Base-by-base conservation (phyloP, 176 grass and related monocot genomes). In the Triticum timopheevii region DNA sequence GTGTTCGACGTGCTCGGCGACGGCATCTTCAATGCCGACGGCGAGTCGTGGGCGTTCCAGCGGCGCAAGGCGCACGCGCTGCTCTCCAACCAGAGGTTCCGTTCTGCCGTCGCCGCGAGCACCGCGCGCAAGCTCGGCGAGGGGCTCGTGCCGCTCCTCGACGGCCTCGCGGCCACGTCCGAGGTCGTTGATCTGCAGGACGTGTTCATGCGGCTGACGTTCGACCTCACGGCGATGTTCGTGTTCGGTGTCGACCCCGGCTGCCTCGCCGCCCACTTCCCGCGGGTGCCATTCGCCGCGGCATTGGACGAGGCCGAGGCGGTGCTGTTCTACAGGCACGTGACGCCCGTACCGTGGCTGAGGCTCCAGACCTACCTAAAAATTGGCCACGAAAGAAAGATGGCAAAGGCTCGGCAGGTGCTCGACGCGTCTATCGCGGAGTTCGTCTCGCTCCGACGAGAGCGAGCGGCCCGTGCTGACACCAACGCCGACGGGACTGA, bases 21-120 rank as follows among this genome's bases (percentile, higher is more conserved):
- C 12, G 97, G 97, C 13, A 98, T 98, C 64, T 96, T 98, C 85
- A 98, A 98, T 74, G 92, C 92, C 28, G 96, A 98, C 47, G 92
- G 83, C 40, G 78, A 90, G 19, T 12, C 16, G 19, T 98, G 96
- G 96, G 49, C 49, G 15, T 52, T 52, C 49, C 49, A 52, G 49
- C 49, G 49, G 49, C 15, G 49, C 13, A 52, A 52, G 49, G 49
- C 49, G 49, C 49, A 52, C 49, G 3, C 49, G 15, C 13, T 52
- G 49, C 49, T 52, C 49, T 52, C 4, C 4, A 15, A 52, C 49
- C 13, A 13, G 49, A 52, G 49, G 49, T 52, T 52, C 49, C 13
- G 49, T 16, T 2, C 49, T 16, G 49, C 49, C 49, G 49, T 52
- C 13, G 49, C 49, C 49, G 49, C 15, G 15, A 52, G 49, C 49